Conservation (phyloP, 441 rosid genomes). For the Melastoma candidum region DNA sequence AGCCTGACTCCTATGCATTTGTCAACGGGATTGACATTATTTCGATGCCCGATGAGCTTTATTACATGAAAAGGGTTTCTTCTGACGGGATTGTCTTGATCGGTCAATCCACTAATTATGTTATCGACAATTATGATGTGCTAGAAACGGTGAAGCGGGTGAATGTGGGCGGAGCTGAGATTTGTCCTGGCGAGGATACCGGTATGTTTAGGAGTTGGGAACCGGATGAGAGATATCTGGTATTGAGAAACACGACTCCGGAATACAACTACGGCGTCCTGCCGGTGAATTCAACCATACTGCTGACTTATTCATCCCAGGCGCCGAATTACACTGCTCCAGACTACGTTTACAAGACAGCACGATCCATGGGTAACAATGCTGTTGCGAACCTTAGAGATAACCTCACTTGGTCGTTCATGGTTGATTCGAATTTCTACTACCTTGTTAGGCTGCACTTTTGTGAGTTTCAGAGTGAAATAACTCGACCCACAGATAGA, state of each 20-base stretch:
- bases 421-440: slow-evolving; percentile 26
- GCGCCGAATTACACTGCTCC: slow-evolving; percentile 30
- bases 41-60: slow-evolving; percentile 11
- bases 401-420: slow-evolving; percentile 32
- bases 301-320: slow-evolving; percentile 9
- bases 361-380: slow-evolving; percentile 16
- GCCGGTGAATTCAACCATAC: not conserved
- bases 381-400: not conserved
- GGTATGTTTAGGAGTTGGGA: slow-evolving; percentile 40
- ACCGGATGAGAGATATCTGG: slow-evolving; percentile 7
- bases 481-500: not conserved
- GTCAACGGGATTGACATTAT: slow-evolving; percentile 14
- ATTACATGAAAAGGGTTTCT: not conserved
- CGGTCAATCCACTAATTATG: no score
- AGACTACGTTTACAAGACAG: slow-evolving; percentile 16
- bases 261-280: not conserved
- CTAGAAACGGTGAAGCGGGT: slow-evolving; percentile 14
- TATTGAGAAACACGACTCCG: not conserved
- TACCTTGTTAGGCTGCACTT: slow-evolving; percentile 41
- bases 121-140: no score
- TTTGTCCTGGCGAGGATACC: not conserved
- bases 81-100: no score
- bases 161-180: slow-evolving; percentile 22
- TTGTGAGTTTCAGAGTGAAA: slow-evolving; percentile 17
- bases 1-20: slow-evolving; percentile 7